Evolutionary conservation across 2,329 filamentous ascomycete genomes (phyloP).

Genomic region (Aaosphaeria arxii): DNA sequence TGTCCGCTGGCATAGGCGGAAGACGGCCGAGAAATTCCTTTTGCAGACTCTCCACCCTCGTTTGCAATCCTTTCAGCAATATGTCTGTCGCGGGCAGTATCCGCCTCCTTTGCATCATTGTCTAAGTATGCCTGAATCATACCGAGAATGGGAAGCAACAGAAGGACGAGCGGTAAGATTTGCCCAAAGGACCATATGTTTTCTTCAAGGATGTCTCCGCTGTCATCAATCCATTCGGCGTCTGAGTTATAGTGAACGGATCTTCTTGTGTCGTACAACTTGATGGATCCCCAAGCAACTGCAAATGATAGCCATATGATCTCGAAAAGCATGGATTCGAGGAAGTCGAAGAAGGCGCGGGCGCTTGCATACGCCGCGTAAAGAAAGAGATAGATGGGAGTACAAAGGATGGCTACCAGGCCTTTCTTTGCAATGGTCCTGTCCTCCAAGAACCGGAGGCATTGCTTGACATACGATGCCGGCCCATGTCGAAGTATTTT

Average conservation of each 20-base stretch:
- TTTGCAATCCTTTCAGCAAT: neutral
- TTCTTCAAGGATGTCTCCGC: constrained; percentile 12
- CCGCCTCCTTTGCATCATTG: constrained; percentile 16
- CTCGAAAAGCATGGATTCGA: constrained; percentile 19
- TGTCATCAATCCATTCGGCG: constrained; percentile 6
- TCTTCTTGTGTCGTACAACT: constrained; percentile 16
- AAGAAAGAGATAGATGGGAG: constrained; percentile 6
- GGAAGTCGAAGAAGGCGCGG: constrained; percentile 14
- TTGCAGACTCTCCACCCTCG: neutral
- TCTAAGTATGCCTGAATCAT: constrained; percentile 24
- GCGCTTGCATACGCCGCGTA: constrained; percentile 8
- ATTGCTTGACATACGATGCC: constrained; percentile 9
- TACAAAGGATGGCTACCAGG: constrained; percentile 5
- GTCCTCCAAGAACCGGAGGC: constrained; percentile 10
- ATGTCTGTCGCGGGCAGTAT: neutral
- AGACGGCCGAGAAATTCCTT: neutral
- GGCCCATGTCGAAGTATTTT: constrained; percentile 13
- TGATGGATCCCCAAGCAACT: constrained; percentile 24
- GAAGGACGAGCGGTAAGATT: constrained; percentile 20
- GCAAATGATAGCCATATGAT: constrained; percentile 22
- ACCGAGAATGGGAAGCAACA: constrained; percentile 17
- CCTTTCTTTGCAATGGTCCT: constrained; percentile 1
- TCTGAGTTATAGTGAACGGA: constrained; percentile 7
- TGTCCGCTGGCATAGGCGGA: neutral
- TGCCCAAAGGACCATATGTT: constrained; percentile 25